Evolutionary conservation across 768 basidiomycete genomes (phyloP).

Genomic region (Collybia nuda): DNA sequence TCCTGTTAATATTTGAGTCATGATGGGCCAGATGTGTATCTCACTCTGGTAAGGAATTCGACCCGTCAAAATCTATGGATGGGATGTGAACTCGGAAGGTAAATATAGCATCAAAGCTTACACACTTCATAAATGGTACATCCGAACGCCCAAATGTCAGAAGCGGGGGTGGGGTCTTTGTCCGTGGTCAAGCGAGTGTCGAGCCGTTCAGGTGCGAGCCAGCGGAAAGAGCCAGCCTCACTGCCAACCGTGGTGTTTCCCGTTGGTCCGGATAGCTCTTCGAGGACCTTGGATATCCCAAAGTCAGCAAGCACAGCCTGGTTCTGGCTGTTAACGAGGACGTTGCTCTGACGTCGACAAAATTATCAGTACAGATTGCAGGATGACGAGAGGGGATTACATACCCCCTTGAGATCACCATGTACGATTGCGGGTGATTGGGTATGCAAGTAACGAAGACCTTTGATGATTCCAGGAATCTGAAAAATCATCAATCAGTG

Average conservation of each 20-base stretch:
- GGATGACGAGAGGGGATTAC: not conserved
- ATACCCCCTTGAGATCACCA: slow-evolving; percentile 27
- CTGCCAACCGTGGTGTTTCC: slow-evolving; percentile 25
- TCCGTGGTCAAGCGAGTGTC: slow-evolving; percentile 6
- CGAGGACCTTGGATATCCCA: slow-evolving; percentile 36
- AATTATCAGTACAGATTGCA: not conserved
- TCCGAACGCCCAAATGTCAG: slow-evolving; percentile 35
- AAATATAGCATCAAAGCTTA: not conserved
- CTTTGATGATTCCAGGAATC: slow-evolving; percentile 42
- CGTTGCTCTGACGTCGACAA: slow-evolving; percentile 33
- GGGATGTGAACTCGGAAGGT: not conserved
- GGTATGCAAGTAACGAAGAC: slow-evolving; percentile 42
- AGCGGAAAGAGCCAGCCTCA: slow-evolving; percentile 26
- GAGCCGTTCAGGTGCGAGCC: slow-evolving; percentile 29
- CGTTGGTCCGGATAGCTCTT: slow-evolving; percentile 20
- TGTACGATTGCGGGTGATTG: slow-evolving; percentile 33
- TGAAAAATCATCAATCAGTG: slow-evolving; percentile 10
- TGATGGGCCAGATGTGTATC: not conserved
- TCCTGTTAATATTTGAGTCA: not conserved
- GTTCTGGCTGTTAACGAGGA: slow-evolving; percentile 39
- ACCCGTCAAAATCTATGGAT: not conserved
- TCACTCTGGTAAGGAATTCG: not conserved
- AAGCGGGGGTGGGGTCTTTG: slow-evolving; percentile 19
- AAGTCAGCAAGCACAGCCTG: slow-evolving; percentile 45
- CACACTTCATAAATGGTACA: slow-evolving; percentile 33